Base-by-base conservation (phyloP, 75 land plant species). In the Isoetes taiwanensis region DNA sequence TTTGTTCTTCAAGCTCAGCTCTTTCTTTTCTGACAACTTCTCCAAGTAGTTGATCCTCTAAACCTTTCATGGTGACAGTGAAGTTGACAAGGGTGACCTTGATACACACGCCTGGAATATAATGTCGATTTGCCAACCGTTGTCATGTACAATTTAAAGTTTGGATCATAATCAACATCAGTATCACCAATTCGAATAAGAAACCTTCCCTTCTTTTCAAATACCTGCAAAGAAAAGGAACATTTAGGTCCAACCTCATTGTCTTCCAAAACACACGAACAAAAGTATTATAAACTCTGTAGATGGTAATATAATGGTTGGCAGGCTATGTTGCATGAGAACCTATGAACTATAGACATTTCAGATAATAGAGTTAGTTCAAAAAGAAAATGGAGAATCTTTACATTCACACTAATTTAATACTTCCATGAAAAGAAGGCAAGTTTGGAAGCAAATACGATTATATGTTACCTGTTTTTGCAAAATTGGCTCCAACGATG, bases 21-120 rank as follows among this genome's bases (percentile, higher is more conserved):
- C 72, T 29, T 27, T 69, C 72, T 41, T 69, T 69, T 4, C 72
- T 25, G 14, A 69, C 72, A 8, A 69, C 72, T 33, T 69, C 72
- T 19, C 72, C 72, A 27, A 69, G 34, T 9, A 69, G 67, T 41
- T 69, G 72, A 37, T 69, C 72, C 37, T 69, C 72, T 12, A 69
- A 32, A 0, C 72, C 72, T 54, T 63, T 69, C 72, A 69, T 69
- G 24, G 72, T 69, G 12, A 69, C 72, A 31, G 64, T 69, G 25
- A 69, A 69, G 32, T 69, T 69, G 1, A 69, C 72, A 17, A 69
- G 68, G 0, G 72, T 69, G 19, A 69, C 72, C 34, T 69, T 69
- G 28, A 69, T 69, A 41, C 72, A 69, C 0, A 69, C 58, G 20
- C 63, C 72, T 3, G 72, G 72, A 35, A 69, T 55, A 27, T 69